Conservation (phyloP, 1,284 basidiomycete species). For the Pseudozyma tsukubaensis region DNA sequence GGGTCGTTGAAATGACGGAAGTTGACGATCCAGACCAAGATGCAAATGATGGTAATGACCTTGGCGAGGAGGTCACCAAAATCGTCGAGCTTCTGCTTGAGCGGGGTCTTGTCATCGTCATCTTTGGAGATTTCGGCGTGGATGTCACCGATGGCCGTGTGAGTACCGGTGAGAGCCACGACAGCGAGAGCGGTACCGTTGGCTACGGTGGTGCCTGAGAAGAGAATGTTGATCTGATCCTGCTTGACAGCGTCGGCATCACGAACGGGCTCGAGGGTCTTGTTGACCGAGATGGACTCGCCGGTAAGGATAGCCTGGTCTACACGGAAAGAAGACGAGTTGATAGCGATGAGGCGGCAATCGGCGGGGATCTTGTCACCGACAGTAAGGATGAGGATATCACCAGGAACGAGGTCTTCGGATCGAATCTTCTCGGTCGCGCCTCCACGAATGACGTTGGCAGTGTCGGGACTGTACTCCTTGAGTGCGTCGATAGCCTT, state of each 20-base stretch:
- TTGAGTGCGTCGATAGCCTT: conserved; percentile 67
- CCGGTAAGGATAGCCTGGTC: conserved; percentile 68
- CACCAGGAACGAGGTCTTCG: conserved; percentile 64
- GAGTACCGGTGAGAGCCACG: conserved; percentile 60
- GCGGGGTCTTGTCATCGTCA: conserved; percentile 64
- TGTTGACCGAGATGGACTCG: conserved; percentile 66
- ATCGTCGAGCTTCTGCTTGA: conserved; percentile 68
- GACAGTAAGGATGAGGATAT: conserved; percentile 63
- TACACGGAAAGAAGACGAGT: conserved; percentile 61
- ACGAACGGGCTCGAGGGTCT: conserved; percentile 48
- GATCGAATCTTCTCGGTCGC: conserved; percentile 50
- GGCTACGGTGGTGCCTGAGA: conserved; percentile 65
- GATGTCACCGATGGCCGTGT: conserved; percentile 67
- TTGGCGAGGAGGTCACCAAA: conserved; percentile 67
- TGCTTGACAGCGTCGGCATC: conserved; percentile 66
- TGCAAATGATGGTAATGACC: conserved; percentile 67
- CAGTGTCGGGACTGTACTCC: conserved; percentile 65
- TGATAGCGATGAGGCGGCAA: conserved; percentile 63
- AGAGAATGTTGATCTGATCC: conserved; percentile 68
- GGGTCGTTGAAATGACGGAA: conserved; percentile 67
- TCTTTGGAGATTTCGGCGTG: conserved; percentile 66
- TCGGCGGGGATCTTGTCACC: conserved; percentile 68
- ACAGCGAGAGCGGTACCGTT: conserved; percentile 63
- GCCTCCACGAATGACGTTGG: conserved; percentile 61
- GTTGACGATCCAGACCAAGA: conserved; percentile 68